Base-by-base conservation (phyloP, 768 basidiomycete species). In the Termitomyces eurrhizus region DNA sequence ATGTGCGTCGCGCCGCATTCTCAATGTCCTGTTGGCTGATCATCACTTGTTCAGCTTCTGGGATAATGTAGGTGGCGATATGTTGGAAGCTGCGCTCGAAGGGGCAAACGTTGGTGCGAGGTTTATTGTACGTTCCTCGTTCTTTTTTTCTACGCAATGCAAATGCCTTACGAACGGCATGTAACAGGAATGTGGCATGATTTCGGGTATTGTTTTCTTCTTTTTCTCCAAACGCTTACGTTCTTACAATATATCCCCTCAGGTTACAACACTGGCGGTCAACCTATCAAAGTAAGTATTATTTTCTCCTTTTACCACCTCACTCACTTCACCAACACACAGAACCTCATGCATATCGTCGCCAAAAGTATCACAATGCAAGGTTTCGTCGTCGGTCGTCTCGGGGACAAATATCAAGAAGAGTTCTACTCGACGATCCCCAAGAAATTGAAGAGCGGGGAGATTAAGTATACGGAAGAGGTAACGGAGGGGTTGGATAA, bases 41-140 rank as follows among this genome's bases (percentile, higher is more conserved):
- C 33, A 12, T 44, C 7, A 11, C 21, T 13, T 13, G 13, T 29
- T 6, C 52, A 80, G 80, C 35, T 84, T 75, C 64, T 83, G 80
- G 80, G 83, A 85, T 62, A 80, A 83, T 46, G 86, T 87, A 12
- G 86, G 85, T 9, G 86, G 86, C 2, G 79, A 83, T 55, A 80
- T 76, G 0, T 73, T 89, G 6, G 86, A 89, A 8, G 75, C 78
- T 16, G 86, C 83, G 1, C 67, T 89, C 4, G 72, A 75, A 1
- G 77, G 75, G 45, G 76, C 85, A 1, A 77, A 74, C 0, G 53
- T 64, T 0, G 62, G 76, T 24, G 83, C 84, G 0, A 68, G 84
- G 11, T 83, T 88, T 61, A 77, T 87, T 41, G 80, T 81, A 65
- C 68, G 45, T 46, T 46, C 4, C 4, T 13, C 21, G 9, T 24